These are phyloP conservation scores for Dendrostoma leiphaemia DNA, from an alignment of 2,329 filamentous ascomycete genomes.

Conservation along the genomic window DNA sequence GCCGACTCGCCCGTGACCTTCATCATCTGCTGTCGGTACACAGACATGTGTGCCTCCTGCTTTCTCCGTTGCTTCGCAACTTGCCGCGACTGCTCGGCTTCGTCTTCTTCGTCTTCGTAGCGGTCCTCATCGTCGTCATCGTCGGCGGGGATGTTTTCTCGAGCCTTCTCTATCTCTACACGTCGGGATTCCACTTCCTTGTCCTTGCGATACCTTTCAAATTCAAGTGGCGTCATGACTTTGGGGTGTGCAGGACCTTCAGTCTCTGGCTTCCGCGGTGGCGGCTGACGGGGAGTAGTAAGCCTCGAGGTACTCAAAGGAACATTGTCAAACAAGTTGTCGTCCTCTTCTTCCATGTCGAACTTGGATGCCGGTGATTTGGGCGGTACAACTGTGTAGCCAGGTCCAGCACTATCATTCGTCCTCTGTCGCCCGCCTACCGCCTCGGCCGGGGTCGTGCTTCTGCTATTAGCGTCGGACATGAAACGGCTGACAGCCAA, in stretches of 20 bases:
- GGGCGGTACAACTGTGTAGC: constrained; percentile 28
- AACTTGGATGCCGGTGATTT: constrained; percentile 31
- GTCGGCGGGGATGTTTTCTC: constrained; percentile 46
- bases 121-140: constrained; percentile 63
- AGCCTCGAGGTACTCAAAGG: constrained; percentile 35
- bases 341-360: constrained; percentile 41
- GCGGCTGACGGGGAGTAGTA: constrained; percentile 31
- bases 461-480: constrained; percentile 21
- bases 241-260: constrained; percentile 55
- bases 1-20: constrained; percentile 80
- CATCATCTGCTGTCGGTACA: constrained; percentile 95
- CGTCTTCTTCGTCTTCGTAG: constrained; percentile 75
- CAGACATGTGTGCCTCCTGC: constrained; percentile 85
- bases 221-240: constrained; percentile 87
- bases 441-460: constrained; percentile 24
- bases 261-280: constrained; percentile 22
- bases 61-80: constrained; percentile 76
- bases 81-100: constrained; percentile 70
- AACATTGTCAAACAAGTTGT: constrained; percentile 53
- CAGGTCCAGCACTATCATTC: constrained; percentile 33
- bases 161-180: constrained; percentile 41
- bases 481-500: constrained; percentile 48
- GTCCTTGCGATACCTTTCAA: constrained; percentile 76
- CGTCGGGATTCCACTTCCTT: constrained; percentile 51
- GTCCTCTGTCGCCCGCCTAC: constrained; percentile 33